phyloP scores from a whole-genome alignment of 2,329 filamentous ascomycete genomes.

The Anthostomella pinea region DNA sequence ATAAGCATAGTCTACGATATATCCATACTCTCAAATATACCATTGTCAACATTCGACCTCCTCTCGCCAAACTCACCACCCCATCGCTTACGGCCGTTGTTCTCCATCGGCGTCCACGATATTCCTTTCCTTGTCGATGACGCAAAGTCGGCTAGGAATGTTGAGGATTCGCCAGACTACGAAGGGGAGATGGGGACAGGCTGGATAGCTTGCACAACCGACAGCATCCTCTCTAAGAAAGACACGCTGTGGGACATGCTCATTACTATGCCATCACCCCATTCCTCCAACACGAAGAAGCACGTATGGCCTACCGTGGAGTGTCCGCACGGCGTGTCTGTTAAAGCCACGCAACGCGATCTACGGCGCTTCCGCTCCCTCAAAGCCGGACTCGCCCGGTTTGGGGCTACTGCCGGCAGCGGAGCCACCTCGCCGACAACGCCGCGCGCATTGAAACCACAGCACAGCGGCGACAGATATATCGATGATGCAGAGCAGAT shows the following conservation, averaged over 20 bases:
- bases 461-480: slow-evolving; percentile 19
- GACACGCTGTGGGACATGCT: slow-evolving; percentile 84
- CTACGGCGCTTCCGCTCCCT: slow-evolving; percentile 74
- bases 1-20: slow-evolving; percentile 76
- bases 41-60: slow-evolving; percentile 66
- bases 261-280: slow-evolving; percentile 71
- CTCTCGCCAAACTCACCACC: slow-evolving; percentile 62
- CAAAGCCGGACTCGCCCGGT: slow-evolving; percentile 56
- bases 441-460: slow-evolving; percentile 12
- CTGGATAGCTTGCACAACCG: slow-evolving; percentile 95
- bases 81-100: slow-evolving; percentile 75
- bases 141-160: slow-evolving; percentile 44
- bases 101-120: slow-evolving; percentile 90
- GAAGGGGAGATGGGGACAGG: slow-evolving; percentile 55
- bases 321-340: slow-evolving; percentile 56
- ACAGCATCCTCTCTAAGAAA: slow-evolving; percentile 88
- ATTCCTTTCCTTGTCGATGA: slow-evolving; percentile 73
- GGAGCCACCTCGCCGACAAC: slow-evolving; percentile 20
- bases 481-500: slow-evolving; percentile 36
- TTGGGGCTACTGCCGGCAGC: slow-evolving; percentile 29
- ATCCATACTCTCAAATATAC: slow-evolving; percentile 88
- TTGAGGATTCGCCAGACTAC: slow-evolving; percentile 26
- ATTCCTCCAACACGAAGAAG: slow-evolving; percentile 55
- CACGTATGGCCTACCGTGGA: slow-evolving; percentile 76
- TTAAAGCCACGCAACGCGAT: slow-evolving; percentile 90